Evolutionary conservation across 164 flowering plant species (phyloP).

Genomic region (Chimonanthus salicifolius): DNA sequence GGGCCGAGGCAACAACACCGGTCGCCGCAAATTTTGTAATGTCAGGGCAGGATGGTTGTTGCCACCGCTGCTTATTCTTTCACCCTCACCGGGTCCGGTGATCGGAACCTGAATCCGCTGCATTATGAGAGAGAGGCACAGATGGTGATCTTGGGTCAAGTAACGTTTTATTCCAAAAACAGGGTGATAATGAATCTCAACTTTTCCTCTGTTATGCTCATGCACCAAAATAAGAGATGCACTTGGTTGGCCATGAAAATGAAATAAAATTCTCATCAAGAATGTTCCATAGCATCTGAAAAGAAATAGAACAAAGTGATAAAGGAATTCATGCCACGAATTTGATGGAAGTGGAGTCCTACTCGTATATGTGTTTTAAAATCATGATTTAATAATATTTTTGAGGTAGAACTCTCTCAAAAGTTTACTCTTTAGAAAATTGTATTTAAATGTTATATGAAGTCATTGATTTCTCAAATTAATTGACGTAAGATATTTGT

Average conservation of each 20-base stretch:
- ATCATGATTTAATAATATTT: no score
- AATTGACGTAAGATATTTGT: no score
- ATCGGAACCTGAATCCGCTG: background rate
- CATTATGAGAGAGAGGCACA: background rate
- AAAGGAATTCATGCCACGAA: background rate
- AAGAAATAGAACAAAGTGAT: background rate
- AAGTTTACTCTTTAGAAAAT: no score
- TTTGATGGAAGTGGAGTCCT: no score
- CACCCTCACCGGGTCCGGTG: background rate
- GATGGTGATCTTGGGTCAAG: background rate
- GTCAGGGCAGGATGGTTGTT: background rate
- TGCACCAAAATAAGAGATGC: conserved; percentile 5
- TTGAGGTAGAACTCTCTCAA: no score
- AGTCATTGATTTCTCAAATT: no score
- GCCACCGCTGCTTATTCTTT: conserved; percentile 9
- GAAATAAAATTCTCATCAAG: conserved; percentile 7
- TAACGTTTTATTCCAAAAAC: background rate
- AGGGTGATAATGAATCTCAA: conserved; percentile 6
- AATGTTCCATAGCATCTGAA: background rate
- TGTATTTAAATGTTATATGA: no score
- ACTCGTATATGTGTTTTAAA: no score
- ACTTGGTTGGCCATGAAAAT: conserved; percentile 20
- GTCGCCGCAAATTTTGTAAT: background rate
- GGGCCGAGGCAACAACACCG: background rate
- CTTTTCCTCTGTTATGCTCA: background rate